Evolutionary conservation across 2,329 filamentous ascomycete genomes (phyloP).

Genomic region (Thielaviopsis euricoi): DNA sequence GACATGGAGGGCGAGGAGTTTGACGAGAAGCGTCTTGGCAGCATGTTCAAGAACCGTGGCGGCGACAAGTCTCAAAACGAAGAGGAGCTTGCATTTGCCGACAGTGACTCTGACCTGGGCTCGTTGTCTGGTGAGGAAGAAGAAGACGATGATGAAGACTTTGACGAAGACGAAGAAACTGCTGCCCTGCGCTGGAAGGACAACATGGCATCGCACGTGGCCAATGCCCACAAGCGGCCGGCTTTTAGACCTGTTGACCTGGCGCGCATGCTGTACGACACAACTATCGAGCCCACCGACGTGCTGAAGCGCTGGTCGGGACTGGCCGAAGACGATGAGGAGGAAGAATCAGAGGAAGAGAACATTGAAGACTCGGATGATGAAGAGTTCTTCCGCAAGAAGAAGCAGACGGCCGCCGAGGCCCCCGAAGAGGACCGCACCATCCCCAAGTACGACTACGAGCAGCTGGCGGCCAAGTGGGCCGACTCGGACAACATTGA

Average conservation of each 20-base stretch:
- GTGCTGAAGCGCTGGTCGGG: constrained; percentile 70
- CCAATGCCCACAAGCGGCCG: constrained; percentile 51
- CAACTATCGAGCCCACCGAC: constrained; percentile 55
- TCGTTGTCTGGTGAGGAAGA: constrained; percentile 52
- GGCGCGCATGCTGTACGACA: constrained; percentile 77
- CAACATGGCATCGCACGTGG: constrained; percentile 62
- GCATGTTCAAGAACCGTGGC: constrained; percentile 40
- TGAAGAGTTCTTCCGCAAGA: constrained; percentile 50
- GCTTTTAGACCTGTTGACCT: constrained; percentile 69
- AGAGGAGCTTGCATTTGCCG: constrained; percentile 76
- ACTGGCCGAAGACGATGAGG: constrained; percentile 27
- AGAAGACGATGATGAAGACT: constrained; percentile 27
- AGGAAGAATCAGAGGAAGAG: constrained; percentile 36
- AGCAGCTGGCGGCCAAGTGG: constrained; percentile 73
- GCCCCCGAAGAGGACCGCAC: constrained; percentile 63
- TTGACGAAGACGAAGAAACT: constrained; percentile 55
- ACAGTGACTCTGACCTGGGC: constrained; percentile 91
- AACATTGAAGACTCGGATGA: constrained; percentile 37
- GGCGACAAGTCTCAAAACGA: constrained; percentile 30
- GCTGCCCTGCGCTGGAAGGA: constrained; percentile 73
- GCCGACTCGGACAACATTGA: constrained; percentile 63
- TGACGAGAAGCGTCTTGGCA: constrained; percentile 41
- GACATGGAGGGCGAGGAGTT: constrained; percentile 40
- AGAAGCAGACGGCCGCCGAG: constrained; percentile 46
- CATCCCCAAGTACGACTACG: constrained; percentile 66